Percentiles rank a stretch among this genome's conserved stretches.
Conservation (phyloP, 352 stramenopile genomes). For the Phytophthora nicotianae region DNA sequence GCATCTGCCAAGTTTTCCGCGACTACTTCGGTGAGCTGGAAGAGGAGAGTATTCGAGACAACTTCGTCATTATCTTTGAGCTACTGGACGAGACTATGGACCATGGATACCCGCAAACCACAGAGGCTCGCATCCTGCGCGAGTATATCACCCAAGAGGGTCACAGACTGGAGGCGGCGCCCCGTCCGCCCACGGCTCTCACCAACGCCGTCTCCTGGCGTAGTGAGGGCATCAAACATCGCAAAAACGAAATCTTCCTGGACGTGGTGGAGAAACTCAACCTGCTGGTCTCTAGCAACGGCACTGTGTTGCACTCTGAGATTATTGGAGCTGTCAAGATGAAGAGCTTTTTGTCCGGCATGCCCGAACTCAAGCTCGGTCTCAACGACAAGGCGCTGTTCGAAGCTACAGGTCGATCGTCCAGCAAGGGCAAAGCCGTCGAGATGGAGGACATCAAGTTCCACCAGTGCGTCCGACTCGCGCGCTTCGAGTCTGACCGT, state of each 20-base stretch:
- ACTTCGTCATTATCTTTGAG: slow-evolving; percentile 99
- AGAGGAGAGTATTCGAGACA: slow-evolving; percentile 99
- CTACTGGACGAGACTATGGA: slow-evolving; percentile 99
- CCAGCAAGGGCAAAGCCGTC: slow-evolving; percentile 94
- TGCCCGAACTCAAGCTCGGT: slow-evolving; percentile 99
- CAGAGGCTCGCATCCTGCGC: slow-evolving; percentile 85
- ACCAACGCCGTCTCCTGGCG: slow-evolving; percentile 99
- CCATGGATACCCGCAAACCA: slow-evolving; percentile 98
- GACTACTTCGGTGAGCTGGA: slow-evolving; percentile 99
- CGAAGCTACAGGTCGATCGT: slow-evolving; percentile 93
- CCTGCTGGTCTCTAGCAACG: slow-evolving; percentile 95
- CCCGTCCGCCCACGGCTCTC: slow-evolving; percentile 93
- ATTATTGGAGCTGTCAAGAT: slow-evolving; percentile 99
- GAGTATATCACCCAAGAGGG: slow-evolving; percentile 98
- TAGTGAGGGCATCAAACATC: slow-evolving; percentile 99
- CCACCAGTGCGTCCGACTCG: slow-evolving; percentile 98
- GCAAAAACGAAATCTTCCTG: slow-evolving; percentile 99
- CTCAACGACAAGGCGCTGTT: slow-evolving; percentile 99
- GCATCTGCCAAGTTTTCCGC: slow-evolving; percentile 96
- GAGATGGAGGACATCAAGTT: slow-evolving; percentile 99
- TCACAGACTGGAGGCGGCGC: slow-evolving; percentile 93
- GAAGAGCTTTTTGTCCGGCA: slow-evolving; percentile 98
- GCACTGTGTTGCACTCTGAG: slow-evolving; percentile 98
- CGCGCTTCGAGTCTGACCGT: slow-evolving; percentile 99
- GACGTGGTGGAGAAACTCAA: slow-evolving; percentile 99